These are phyloP conservation scores for Nadsonia starkeyi-henricii DNA, from an alignment of 1,139 yeast genomes.

Conservation along the genomic window DNA sequence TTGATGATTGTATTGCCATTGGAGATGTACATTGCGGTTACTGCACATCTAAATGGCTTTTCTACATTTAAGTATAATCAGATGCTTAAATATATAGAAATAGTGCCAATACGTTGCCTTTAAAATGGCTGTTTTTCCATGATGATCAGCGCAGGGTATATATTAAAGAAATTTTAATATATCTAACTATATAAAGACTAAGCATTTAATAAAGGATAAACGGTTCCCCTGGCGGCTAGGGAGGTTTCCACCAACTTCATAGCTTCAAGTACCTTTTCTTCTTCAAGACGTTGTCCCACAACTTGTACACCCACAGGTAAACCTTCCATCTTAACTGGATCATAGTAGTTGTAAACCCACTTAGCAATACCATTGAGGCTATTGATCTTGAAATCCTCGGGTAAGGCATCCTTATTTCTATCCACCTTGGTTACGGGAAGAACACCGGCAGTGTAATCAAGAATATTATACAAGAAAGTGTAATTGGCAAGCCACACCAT, in stretches of 20 bases:
- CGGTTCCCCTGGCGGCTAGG: conserved; percentile 19
- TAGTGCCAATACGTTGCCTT: too few species aligned
- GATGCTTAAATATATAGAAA: too few species aligned
- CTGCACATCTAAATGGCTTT: too few species aligned
- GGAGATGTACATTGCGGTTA: too few species aligned
- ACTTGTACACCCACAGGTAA: conserved; percentile 57
- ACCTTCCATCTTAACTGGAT: conserved; percentile 43
- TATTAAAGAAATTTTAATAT: too few species aligned
- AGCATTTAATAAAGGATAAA: too few species aligned
- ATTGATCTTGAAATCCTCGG: conserved; percentile 19
- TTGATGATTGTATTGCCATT: too few species aligned
- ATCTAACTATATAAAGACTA: too few species aligned
- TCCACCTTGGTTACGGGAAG: conserved; percentile 48
- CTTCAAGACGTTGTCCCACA: conserved; percentile 43
- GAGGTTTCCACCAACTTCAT: conserved; percentile 27
- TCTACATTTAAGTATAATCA: too few species aligned
- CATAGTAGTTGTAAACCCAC: conserved; percentile 32
- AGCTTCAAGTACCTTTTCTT: conserved; percentile 42
- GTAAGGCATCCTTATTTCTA: conserved; percentile 28
- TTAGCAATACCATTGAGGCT: conserved; percentile 28
- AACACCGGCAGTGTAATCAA: conserved; percentile 45
- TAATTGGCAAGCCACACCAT: too few species aligned
- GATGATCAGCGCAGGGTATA: too few species aligned
- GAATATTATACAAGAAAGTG: conserved; percentile 44
- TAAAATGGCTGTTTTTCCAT: too few species aligned